Evolutionary conservation across 371 early-diverging fungal species (phyloP).

Genomic region (Lichtheimia corymbifera): DNA sequence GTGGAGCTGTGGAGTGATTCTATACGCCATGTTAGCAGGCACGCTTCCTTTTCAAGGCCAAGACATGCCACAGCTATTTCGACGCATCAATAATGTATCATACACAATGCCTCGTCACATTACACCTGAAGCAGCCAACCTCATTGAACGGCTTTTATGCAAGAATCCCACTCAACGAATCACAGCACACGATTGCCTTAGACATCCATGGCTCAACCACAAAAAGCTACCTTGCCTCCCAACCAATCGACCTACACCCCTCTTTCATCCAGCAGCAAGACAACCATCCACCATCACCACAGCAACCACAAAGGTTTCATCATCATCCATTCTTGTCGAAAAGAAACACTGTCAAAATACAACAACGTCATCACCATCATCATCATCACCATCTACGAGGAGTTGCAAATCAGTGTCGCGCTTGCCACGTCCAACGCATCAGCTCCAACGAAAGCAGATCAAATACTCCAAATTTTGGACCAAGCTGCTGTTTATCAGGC

Average conservation of each 20-base stretch:
- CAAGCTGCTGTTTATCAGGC: constrained; percentile 1
- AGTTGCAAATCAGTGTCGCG: background rate
- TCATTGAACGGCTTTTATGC: constrained; percentile 60
- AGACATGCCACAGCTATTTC: constrained; percentile 71
- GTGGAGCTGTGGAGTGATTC: constrained; percentile 80
- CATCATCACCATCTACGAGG: background rate
- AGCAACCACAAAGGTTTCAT: background rate
- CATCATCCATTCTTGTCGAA: background rate
- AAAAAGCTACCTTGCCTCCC: background rate
- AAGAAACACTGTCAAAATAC: too few relatives aligned
- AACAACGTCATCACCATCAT: background rate
- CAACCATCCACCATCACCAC: background rate
- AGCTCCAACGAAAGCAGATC: constrained; percentile 1
- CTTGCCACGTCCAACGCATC: background rate
- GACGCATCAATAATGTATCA: constrained; percentile 63
- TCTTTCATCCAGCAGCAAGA: too few relatives aligned
- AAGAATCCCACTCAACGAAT: constrained; percentile 67
- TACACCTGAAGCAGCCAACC: constrained; percentile 37
- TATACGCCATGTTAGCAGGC: constrained; percentile 75
- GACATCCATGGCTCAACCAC: constrained; percentile 73
- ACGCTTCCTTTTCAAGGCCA: constrained; percentile 83
- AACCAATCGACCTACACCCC: too few relatives aligned
- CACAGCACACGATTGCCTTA: constrained; percentile 70
- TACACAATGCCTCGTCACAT: constrained; percentile 56
- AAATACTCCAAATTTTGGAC: constrained; percentile 4